A percentile compares a stretch with the other conserved stretches of the same genome.
Evolutionary conservation across 805 yeast species (phyloP).

Genomic region (Wickerhamiella sorbophila): DNA sequence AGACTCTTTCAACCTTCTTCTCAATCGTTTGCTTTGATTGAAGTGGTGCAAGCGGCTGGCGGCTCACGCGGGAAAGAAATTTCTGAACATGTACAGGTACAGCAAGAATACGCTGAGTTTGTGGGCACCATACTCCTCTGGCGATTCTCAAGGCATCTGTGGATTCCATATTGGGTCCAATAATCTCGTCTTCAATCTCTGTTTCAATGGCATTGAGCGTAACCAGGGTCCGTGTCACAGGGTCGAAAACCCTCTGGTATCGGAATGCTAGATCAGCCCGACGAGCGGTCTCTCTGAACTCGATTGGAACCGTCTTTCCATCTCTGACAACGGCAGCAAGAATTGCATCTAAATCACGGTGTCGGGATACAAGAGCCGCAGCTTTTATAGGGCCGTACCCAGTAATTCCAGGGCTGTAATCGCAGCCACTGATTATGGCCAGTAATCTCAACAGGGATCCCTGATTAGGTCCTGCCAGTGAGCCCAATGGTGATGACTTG

Average conservation of each 20-base stretch:
- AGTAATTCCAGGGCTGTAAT: constrained; percentile 76
- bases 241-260: constrained; percentile 76
- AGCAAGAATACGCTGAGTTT: constrained; percentile 29
- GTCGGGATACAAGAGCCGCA: constrained; percentile 39
- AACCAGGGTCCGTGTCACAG: constrained; percentile 33
- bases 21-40: background rate
- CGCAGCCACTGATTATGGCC: constrained; percentile 93
- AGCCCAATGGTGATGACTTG: constrained; percentile 1
- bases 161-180: constrained; percentile 28
- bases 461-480: background rate
- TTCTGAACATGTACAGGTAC: constrained; percentile 2
- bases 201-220: constrained; percentile 35
- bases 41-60: background rate
- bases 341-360: constrained; percentile 39
- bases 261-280: constrained; percentile 68
- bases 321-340: constrained; percentile 43
- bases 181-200: constrained; percentile 20
- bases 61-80: background rate
- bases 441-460: constrained; percentile 36
- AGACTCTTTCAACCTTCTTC: background rate
- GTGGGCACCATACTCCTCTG: constrained; percentile 53
- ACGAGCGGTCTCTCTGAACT: constrained; percentile 44
- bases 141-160: constrained; percentile 45
- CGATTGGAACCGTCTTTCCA: constrained; percentile 44
- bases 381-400: constrained; percentile 75